Evolutionary conservation across 164 flowering plant genomes (phyloP).

Genomic region (Dillenia turbinata): DNA sequence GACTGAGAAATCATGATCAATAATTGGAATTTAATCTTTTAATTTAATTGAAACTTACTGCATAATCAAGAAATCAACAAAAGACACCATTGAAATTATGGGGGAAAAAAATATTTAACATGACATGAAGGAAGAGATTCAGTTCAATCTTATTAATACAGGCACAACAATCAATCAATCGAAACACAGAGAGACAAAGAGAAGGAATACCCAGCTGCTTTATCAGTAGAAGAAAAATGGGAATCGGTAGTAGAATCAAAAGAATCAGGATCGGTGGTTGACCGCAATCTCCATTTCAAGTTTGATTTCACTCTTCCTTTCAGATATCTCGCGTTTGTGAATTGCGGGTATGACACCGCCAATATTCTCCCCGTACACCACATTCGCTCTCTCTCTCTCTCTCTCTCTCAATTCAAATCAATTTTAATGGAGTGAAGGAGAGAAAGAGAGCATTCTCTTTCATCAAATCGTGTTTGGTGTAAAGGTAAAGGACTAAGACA

Average conservation of each 20-base stretch:
- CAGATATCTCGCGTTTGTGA: constrained; percentile 14
- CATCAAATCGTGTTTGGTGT: no score
- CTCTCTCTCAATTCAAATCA: no score
- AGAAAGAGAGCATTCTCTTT: no score
- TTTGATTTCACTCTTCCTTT: constrained; percentile 12
- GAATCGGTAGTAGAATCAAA: constrained; percentile 38
- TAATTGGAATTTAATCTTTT: not conserved
- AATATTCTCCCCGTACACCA: no score
- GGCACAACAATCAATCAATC: not conserved
- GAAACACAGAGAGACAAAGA: not conserved
- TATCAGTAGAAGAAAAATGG: constrained; percentile 30
- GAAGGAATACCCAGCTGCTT: constrained; percentile 31
- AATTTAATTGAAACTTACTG: no score
- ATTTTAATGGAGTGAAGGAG: no score
- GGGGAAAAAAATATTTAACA: no score
- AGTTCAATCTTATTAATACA: not conserved
- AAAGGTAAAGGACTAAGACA: no score
- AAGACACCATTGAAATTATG: not conserved
- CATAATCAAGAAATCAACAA: not conserved
- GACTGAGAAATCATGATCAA: not conserved
- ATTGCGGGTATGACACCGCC: not conserved
- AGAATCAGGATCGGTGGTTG: constrained; percentile 43
- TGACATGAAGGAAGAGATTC: not conserved
- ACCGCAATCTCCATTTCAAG: constrained; percentile 40
- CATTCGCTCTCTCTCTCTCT: no score